Conservation (phyloP, 1,284 basidiomycete species). For the Earliella scabrosa region DNA sequence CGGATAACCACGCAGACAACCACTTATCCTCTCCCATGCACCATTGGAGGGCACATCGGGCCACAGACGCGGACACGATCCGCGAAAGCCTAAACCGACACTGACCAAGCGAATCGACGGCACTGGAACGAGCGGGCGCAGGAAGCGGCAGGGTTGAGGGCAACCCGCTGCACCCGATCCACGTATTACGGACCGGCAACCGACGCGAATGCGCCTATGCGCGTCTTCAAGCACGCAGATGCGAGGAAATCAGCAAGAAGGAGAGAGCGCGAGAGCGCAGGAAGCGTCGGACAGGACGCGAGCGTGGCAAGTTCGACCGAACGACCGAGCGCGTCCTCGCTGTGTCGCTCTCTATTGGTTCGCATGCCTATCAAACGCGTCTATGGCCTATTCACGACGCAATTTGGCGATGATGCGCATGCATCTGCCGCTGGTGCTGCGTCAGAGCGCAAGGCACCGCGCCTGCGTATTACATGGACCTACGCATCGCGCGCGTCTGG, state of each 20-base stretch:
- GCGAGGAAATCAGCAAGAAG: not conserved
- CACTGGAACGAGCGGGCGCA: not conserved
- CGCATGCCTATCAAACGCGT: not conserved
- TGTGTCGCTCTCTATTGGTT: constrained; percentile 1
- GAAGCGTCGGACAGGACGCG: constrained; percentile 13
- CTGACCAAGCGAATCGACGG: not conserved
- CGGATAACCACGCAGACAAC: not conserved
- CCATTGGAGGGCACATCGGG: not conserved
- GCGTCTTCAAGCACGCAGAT: not conserved
- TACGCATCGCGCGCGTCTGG: not conserved
- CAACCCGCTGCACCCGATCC: not conserved
- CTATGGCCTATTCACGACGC: not conserved
- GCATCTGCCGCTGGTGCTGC: not conserved
- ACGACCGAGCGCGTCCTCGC: not conserved
- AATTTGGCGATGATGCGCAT: not conserved
- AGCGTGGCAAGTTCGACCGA: constrained; percentile 7
- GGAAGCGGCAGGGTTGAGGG: constrained; percentile 1
- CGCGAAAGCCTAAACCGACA: constrained; percentile 18
- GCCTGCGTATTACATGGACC: too few relatives aligned
- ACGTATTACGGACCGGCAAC: constrained; percentile 14
- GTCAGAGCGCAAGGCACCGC: not conserved
- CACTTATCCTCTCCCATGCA: not conserved
- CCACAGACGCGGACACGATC: constrained; percentile 16
- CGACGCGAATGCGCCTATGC: constrained; percentile 3
- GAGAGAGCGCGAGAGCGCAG: not conserved